Base-by-base conservation (phyloP, 345 rosid genomes). In the Alliaria petiolata region DNA sequence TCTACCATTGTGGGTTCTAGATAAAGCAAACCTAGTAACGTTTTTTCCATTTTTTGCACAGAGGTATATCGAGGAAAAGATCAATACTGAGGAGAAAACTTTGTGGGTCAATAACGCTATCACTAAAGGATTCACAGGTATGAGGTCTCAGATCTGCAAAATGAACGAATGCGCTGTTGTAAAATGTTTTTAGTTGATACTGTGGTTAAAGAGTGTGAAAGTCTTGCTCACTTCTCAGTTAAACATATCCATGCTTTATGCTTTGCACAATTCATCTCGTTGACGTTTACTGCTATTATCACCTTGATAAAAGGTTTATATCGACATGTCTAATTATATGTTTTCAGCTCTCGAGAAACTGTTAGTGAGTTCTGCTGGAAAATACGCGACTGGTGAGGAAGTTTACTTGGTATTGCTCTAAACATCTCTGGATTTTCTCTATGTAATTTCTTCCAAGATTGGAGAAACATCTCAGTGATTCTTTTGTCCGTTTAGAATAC, bases 71-170 rank as follows among this genome's bases (percentile, higher is more conserved):
- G 88, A 67, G 78, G 87, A 83, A 62, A 90, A 87, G 78, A 70
- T 78, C 20, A 46, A 86, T 43, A 30, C 87, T 0, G 84, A 77
- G 72, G 87, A 83, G 82, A 80, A 62, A 46, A 70, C 76, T 66
- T 39, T 72, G 38, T 86, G 93, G 96, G 85, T 56, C 65, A 78
- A 70, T 71, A 28, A 25, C 39, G 89, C 86, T 51, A 82, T 90
- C 70, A 80, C 71, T 17, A 89, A 84, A 69, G 98, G 97, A 25
- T 93, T 93, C 75, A 63, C 81, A 57, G 96, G 97, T 90, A 78
- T 22, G 68, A 39, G 11, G 44, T 31, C 42, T 26, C 45, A 22
- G 43, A 11, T 43, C 56, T 36, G 1, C 13, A 54, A n/a, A 30
- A 73, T 1, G 60, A 53, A 30, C 38, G 20, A 53, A 52, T 35